Base-by-base conservation (phyloP, 108 stramenopile genomes). In the Discostella stelligeroides region DNA sequence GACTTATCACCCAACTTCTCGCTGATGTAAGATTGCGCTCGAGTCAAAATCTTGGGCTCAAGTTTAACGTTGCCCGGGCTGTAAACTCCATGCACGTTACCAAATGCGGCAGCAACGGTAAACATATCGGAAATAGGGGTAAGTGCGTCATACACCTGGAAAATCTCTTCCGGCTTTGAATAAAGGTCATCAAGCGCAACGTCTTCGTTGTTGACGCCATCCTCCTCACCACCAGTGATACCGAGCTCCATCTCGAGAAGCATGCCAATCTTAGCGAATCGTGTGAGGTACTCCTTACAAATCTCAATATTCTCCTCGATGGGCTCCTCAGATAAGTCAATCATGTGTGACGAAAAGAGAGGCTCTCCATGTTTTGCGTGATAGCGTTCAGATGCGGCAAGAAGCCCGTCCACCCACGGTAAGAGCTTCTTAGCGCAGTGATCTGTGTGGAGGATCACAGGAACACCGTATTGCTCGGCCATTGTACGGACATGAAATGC, bases 31-130 rank as follows among this genome's bases (percentile, higher is more conserved):
- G 79, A 73, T 79, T 90, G 92, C 12, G 89, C 92, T 25, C 81
- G 90, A 64, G 83, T 66, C 64, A 97, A 81, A 80, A 97, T 97
- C 60, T 85, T 74, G 28, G 96, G 96, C 53, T 91, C 87, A 54
- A 97, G 89, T 70, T 90, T 81, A 20, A 97, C 94, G 79, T 97
- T 95, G 48, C 96, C 96, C 6, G 95, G 95, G 53, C 79, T 85
- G 90, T 97, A 97, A 29, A 97, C 96, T 39, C 94, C 96, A 64
- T 97, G 96, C 7, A 97, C 96, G 69, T 97, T 97, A 45, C 96
- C 94, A 66, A 97, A 97, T 11, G 96, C 94, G 34, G 96, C 96
- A 46, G 96, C 96, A 58, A 95, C 85, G 50, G 91, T 91, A 79
- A 95, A 95, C 82, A 72, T 88, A 68, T 87, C 71, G n/a, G 86